Percentiles rank a stretch among this genome's conserved stretches.
These are phyloP conservation scores for Hydnum rufescens DNA, from an alignment of 768 basidiomycete species.

Conservation along the genomic window DNA sequence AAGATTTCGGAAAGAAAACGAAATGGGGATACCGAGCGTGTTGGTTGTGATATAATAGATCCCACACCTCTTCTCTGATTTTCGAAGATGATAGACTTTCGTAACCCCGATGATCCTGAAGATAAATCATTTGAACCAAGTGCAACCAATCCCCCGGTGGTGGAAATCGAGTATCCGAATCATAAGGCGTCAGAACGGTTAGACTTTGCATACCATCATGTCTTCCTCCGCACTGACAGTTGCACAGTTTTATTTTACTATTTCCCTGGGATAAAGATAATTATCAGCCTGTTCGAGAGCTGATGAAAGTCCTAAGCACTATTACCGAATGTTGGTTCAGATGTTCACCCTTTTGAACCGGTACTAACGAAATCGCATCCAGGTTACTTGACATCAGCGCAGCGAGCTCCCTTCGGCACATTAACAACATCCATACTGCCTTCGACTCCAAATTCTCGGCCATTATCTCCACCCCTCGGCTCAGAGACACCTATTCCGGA, in stretches of 20 bases:
- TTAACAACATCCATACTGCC: constrained; percentile 22
- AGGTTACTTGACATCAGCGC: constrained; percentile 51
- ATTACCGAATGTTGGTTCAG: constrained; percentile 40
- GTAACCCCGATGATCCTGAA: constrained; percentile 38
- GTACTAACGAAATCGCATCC: background rate
- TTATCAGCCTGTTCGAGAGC: constrained; percentile 67
- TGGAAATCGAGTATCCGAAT: constrained; percentile 66
- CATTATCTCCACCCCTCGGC: constrained; percentile 19
- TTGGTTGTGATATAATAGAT: too few relatives aligned
- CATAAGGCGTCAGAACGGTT: constrained; percentile 47
- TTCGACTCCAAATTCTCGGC: constrained; percentile 17
- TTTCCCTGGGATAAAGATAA: constrained; percentile 72
- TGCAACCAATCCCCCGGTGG: constrained; percentile 36
- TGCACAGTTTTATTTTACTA: constrained; percentile 47
- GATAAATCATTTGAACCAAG: constrained; percentile 47
- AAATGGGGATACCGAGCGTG: background rate
- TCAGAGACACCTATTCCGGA: constrained; percentile 11
- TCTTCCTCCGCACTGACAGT: background rate
- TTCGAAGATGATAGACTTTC: constrained; percentile 33
- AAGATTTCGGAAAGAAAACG: background rate
- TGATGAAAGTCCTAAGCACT: constrained; percentile 49
- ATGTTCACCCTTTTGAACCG: background rate
- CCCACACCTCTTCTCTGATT: background rate
- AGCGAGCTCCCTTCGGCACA: constrained; percentile 47
- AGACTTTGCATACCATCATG: constrained; percentile 6